Base-by-base conservation (phyloP, 2,329 filamentous ascomycete genomes). In the Phoma sp. region DNA sequence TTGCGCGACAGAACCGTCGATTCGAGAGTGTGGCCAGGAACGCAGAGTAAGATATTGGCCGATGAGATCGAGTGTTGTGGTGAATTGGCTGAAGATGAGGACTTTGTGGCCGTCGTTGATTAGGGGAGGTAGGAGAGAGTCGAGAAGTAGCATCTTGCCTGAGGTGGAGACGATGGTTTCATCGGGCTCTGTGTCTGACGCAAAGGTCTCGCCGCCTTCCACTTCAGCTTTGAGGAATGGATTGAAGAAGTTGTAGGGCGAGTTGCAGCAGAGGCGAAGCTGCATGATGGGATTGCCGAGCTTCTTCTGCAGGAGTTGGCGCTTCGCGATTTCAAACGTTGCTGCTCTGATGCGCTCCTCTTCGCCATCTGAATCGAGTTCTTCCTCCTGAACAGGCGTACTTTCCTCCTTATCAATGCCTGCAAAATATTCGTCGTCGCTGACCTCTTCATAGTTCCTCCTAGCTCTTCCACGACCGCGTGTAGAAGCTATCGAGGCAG, bases 71-170 rank as follows among this genome's bases (percentile, higher is more conserved):
- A 99, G 85, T 60, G 96, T 93, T 0, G 89, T 96, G 53, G 93
- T 96, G 78, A 99, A 99, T 69, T 99, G 95, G 0, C 91, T 96
- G 75, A 99, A 99, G 45, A 99, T 92, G 38, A 99, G 84, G 23
- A 98, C 89, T 69, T 98, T 98, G 78, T 97, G 93, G 3, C 85
- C 88, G 1, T 85, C 82, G 0, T 79, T 61, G 53, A 99, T 88
- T 0, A 99, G 82, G 2, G 82, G 82, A 0, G 90, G 90, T 0
- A 99, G 83, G 0, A 99, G 82, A 0, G 92, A 87, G 71, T 99
- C 95, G 0, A 99, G 84, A 0, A 99, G 84, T 2, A 97, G 84
- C 92, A 99, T 97, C 74, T 99, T 99, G 12, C 95, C 95, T 0
- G 92, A 96, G 0, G 91, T 86, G 0, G 89, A 93, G 28, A 99